phyloP scores from a whole-genome alignment of 2,329 filamentous ascomycete species.

The Fusarium sp. region DNA sequence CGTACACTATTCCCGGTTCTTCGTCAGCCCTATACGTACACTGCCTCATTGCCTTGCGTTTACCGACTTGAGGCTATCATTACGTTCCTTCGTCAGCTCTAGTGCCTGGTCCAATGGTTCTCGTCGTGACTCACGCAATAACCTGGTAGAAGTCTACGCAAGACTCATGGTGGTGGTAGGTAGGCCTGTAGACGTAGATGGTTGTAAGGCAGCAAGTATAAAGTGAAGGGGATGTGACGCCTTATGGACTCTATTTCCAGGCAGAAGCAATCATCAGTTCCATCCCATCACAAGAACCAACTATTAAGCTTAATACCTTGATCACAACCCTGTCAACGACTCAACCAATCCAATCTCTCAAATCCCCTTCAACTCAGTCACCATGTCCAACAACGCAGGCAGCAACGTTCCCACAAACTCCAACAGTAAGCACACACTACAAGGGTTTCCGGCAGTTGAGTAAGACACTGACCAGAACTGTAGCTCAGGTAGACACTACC shows the following conservation, averaged over 20 bases:
- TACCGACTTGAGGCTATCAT: neutral
- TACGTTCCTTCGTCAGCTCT: conserved; percentile 16
- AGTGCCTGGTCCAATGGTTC: conserved; percentile 16
- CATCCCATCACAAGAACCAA: conserved; percentile 2
- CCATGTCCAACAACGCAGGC: conserved; percentile 31
- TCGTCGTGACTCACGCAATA: conserved; percentile 49
- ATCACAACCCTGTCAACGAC: conserved; percentile 5
- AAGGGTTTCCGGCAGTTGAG: neutral
- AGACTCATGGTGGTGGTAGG: neutral
- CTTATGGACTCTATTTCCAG: conserved; percentile 19
- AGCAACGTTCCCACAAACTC: conserved; percentile 23
- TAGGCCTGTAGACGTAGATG: neutral
- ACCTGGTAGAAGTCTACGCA: conserved; percentile 25
- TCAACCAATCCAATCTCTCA: conserved; percentile 2
- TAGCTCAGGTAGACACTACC: conserved; percentile 31
- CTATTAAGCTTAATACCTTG: conserved; percentile 19
- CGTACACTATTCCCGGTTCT: conserved; percentile 10
- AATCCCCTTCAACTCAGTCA: conserved; percentile 6
- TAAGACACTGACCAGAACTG: conserved; percentile 10
- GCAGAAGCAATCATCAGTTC: conserved; percentile 21
- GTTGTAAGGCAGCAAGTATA: conserved; percentile 39
- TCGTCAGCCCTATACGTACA: conserved; percentile 39
- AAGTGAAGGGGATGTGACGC: conserved; percentile 16
- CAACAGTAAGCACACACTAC: conserved; percentile 32
- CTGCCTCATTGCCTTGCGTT: neutral